phyloP scores from a whole-genome alignment of 176 grass and related monocot species.

The Cymbopogon citratus region DNA sequence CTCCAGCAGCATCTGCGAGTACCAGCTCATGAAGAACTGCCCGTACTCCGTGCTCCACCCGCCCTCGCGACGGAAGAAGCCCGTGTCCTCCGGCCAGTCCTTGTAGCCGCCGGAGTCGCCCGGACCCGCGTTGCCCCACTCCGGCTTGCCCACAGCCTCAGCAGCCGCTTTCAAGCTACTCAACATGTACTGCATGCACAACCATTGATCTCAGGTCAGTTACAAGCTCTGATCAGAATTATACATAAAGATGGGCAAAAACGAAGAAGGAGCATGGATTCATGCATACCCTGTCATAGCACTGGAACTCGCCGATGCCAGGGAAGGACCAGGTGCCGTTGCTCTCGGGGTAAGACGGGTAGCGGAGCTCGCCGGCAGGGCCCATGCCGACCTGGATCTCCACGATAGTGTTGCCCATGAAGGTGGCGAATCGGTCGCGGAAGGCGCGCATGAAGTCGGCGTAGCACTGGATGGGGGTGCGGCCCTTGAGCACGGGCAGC shows the following conservation, averaged over 20 bases:
- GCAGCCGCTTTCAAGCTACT: slow-evolving; percentile 53
- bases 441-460: slow-evolving; percentile 90
- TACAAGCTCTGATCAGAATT: too few species aligned
- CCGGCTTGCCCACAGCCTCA: slow-evolving; percentile 40
- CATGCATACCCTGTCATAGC: slow-evolving; percentile 55
- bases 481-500: slow-evolving; percentile 75
- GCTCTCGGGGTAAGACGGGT: slow-evolving; percentile 78
- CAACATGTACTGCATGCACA: slow-evolving; percentile 38
- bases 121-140: slow-evolving; percentile 50
- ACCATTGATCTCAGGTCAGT: too few species aligned
- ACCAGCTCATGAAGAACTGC: slow-evolving; percentile 79
- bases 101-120: slow-evolving; percentile 59
- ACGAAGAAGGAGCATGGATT: too few species aligned
- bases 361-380: slow-evolving; percentile 73
- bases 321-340: slow-evolving; percentile 66
- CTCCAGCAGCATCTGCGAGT: slow-evolving; percentile 60
- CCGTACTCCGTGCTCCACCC: slow-evolving; percentile 61
- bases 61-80: slow-evolving; percentile 53
- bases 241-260: too few species aligned
- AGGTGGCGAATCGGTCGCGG: slow-evolving; percentile 54
- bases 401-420: slow-evolving; percentile 69
- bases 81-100: slow-evolving; percentile 53
- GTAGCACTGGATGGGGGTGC: slow-evolving; percentile 74
- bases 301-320: slow-evolving; percentile 79
- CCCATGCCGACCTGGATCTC: slow-evolving; percentile 93